phyloP scores from a whole-genome alignment of 108 stramenopile genomes.

The Seminavis robusta region DNA sequence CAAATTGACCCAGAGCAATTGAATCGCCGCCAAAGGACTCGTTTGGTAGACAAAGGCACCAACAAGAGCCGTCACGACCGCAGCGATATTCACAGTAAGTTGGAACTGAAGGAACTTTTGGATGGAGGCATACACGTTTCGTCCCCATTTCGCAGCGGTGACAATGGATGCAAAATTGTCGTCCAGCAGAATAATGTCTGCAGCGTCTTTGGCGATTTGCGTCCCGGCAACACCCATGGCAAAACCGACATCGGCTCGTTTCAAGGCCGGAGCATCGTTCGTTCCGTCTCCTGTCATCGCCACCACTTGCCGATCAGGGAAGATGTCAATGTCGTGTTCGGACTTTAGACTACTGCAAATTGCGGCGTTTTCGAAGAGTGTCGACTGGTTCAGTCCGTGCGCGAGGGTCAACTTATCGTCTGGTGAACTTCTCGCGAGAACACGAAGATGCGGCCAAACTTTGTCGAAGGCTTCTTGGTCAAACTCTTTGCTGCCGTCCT shows the following conservation, averaged over 20 bases:
- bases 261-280: slow-evolving; percentile 98
- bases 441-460: slow-evolving; percentile 81
- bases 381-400: slow-evolving; percentile 83
- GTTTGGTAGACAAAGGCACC: slow-evolving; percentile 83
- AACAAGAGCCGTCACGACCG: slow-evolving; percentile 86
- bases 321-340: slow-evolving; percentile 57
- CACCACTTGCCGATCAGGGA: slow-evolving; percentile 91
- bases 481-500: slow-evolving; percentile 64
- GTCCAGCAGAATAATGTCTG: slow-evolving; percentile 92
- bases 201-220: slow-evolving; percentile 95
- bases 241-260: slow-evolving; percentile 97
- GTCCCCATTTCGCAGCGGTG: slow-evolving; percentile 96
- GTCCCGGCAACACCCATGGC: slow-evolving; percentile 98
- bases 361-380: slow-evolving; percentile 63
- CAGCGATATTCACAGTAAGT: slow-evolving; percentile 95
- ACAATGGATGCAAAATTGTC: slow-evolving; percentile 98
- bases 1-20: slow-evolving; percentile 97
- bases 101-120: slow-evolving; percentile 98
- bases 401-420: slow-evolving; percentile 85
- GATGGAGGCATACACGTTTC: slow-evolving; percentile 95
- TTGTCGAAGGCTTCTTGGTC: slow-evolving; percentile 81
- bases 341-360: slow-evolving; percentile 29
- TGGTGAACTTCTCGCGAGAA: slow-evolving; percentile 74
- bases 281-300: slow-evolving; percentile 99
- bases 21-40: slow-evolving; percentile 93